These are phyloP conservation scores for Stemphylium beticola DNA, from an alignment of 2,329 filamentous ascomycete genomes.

Conservation along the genomic window DNA sequence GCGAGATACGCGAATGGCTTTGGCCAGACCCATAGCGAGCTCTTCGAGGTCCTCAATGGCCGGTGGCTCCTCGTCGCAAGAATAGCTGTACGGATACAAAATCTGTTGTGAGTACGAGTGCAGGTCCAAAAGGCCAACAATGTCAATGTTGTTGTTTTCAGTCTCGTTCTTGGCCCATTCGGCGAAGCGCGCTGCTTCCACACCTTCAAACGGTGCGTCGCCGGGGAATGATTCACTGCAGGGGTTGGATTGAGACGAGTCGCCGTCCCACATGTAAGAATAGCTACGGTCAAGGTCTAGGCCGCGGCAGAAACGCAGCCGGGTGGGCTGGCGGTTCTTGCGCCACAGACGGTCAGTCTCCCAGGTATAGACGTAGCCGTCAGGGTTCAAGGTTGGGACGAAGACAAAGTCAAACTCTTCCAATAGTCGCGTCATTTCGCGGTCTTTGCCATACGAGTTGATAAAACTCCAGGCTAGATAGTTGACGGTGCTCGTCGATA, in stretches of 20 bases:
- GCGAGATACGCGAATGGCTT: slow-evolving; percentile 81
- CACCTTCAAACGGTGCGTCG: slow-evolving; percentile 78
- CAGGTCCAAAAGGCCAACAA: slow-evolving; percentile 86
- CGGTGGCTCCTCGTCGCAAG: slow-evolving; percentile 77
- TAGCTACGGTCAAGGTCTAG: slow-evolving; percentile 90
- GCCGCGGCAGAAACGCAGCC: slow-evolving; percentile 81
- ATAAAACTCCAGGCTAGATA: slow-evolving; percentile 90
- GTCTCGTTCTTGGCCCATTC: slow-evolving; percentile 85
- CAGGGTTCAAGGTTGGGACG: slow-evolving; percentile 87
- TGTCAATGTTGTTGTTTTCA: slow-evolving; percentile 70
- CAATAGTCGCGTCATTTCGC: slow-evolving; percentile 75
- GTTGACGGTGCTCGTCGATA: slow-evolving; percentile 87
- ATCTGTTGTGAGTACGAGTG: slow-evolving; percentile 97
- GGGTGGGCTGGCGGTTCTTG: slow-evolving; percentile 88
- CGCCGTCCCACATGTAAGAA: slow-evolving; percentile 81
- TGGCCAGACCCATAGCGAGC: slow-evolving; percentile 83
- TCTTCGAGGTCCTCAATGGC: slow-evolving; percentile 92
- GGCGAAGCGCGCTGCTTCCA: slow-evolving; percentile 77
- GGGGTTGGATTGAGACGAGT: slow-evolving; percentile 70
- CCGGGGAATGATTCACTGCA: slow-evolving; percentile 93
- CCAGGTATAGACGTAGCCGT: slow-evolving; percentile 96
- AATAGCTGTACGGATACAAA: slow-evolving; percentile 88
- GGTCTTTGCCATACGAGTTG: slow-evolving; percentile 76
- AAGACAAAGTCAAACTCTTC: slow-evolving; percentile 87
- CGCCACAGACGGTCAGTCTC: slow-evolving; percentile 90